A percentile compares a stretch with the other conserved stretches of the same genome.
phyloP scores from a whole-genome alignment of 2,329 filamentous ascomycete genomes.

The Microdochium nivale region DNA sequence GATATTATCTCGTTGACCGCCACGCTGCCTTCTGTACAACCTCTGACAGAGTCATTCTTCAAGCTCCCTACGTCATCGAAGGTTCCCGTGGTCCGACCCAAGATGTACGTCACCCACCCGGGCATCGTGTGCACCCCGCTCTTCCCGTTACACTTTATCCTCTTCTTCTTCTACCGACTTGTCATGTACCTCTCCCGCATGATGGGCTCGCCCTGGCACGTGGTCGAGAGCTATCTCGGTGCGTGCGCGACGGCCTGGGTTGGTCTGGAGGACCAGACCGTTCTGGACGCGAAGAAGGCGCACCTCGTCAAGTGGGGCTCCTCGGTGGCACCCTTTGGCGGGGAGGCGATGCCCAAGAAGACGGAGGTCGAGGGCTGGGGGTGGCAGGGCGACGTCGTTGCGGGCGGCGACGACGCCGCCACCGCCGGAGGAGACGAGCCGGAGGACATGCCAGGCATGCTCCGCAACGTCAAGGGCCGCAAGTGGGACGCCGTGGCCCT shows the following conservation, averaged over 20 bases:
- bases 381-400: slow-evolving; percentile 42
- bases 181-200: slow-evolving; percentile 65
- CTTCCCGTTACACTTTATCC: slow-evolving; percentile 61
- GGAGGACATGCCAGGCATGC: too few relatives aligned
- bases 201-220: slow-evolving; percentile 85
- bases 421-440: too few relatives aligned
- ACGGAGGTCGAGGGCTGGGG: slow-evolving; percentile 89
- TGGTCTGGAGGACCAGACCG: slow-evolving; percentile 56
- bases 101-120: slow-evolving; percentile 74
- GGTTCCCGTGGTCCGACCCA: slow-evolving; percentile 34
- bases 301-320: slow-evolving; percentile 76
- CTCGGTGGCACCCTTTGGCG: slow-evolving; percentile 49
- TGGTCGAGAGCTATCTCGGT: slow-evolving; percentile 65
- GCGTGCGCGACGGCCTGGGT: slow-evolving; percentile 73
- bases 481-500: slow-evolving; percentile 48
- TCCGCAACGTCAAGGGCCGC: slow-evolving; percentile 47
- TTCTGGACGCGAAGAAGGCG: slow-evolving; percentile 46
- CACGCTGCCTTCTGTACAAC: slow-evolving; percentile 52
- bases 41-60: slow-evolving; percentile 50
- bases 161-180: slow-evolving; percentile 60
- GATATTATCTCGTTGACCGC: slow-evolving; percentile 74
- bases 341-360: slow-evolving; percentile 52
- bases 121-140: slow-evolving; percentile 80
- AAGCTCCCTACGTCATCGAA: slow-evolving; percentile 13
- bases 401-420: slow-evolving; percentile 30